These are phyloP conservation scores for Dothistroma septosporum DNA, from an alignment of 2,329 filamentous ascomycete genomes.

Conservation along the genomic window DNA sequence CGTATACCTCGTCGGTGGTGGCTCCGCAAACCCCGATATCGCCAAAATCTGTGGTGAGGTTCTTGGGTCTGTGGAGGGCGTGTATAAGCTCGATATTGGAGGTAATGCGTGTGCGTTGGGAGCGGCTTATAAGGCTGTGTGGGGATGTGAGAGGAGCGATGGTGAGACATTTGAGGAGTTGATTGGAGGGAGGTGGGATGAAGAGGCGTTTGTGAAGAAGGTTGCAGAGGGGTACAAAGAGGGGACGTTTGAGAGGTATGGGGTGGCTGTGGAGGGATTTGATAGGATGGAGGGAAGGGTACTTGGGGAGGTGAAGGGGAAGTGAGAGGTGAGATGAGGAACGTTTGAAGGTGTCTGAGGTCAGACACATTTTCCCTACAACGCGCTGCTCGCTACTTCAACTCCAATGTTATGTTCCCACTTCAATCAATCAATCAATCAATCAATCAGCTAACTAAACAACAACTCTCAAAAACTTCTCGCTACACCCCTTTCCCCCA, in stretches of 20 bases:
- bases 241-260: slow-evolving; percentile 73
- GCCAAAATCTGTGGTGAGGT: slow-evolving; percentile 80
- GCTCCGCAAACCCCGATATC: slow-evolving; percentile 84
- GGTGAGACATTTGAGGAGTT: slow-evolving; percentile 75
- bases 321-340: neutral
- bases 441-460: no score
- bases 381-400: no score
- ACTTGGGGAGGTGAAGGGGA: slow-evolving; percentile 37
- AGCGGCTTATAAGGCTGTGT: slow-evolving; percentile 92
- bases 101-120: slow-evolving; percentile 93
- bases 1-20: slow-evolving; percentile 92
- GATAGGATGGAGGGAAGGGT: slow-evolving; percentile 68
- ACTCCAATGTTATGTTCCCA: no score
- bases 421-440: no score
- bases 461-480: neutral
- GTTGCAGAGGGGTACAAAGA: slow-evolving; percentile 76
- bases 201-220: slow-evolving; percentile 75
- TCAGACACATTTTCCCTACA: no score
- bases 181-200: slow-evolving; percentile 78
- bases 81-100: slow-evolving; percentile 89
- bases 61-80: slow-evolving; percentile 80
- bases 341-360: no score
- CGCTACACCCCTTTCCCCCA: neutral
- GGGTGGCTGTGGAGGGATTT: slow-evolving; percentile 70
- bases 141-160: slow-evolving; percentile 68